phyloP scores from a whole-genome alignment of 208 protist genomes.

The Blechomonas ayalai region DNA sequence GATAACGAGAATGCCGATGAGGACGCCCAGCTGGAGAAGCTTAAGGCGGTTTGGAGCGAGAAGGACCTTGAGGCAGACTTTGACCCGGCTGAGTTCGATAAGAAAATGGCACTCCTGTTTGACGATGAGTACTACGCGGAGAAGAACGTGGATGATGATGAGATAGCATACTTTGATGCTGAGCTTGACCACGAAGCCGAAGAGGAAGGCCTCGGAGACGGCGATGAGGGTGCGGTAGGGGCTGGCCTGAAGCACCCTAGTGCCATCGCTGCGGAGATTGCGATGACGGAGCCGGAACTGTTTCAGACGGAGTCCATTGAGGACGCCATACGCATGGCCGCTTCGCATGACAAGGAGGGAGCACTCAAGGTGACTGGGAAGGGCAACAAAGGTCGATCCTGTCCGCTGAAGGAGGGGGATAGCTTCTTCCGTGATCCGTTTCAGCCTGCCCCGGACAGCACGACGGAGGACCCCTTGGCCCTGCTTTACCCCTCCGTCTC shows the following conservation, averaged over 20 bases:
- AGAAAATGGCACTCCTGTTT: slow-evolving; percentile 84
- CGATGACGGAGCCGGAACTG: slow-evolving; percentile 22
- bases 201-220: background rate
- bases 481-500: slow-evolving; percentile 60
- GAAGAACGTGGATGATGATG: slow-evolving; percentile 76
- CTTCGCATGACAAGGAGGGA: background rate
- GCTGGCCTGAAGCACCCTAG: slow-evolving; percentile 4
- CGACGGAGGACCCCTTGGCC: slow-evolving; percentile 20
- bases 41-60: slow-evolving; percentile 68
- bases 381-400: slow-evolving; percentile 2
- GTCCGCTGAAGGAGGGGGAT: slow-evolving; percentile 7
- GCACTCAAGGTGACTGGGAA: too few species aligned
- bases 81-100: slow-evolving; percentile 80
- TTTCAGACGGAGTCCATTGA: slow-evolving; percentile 50
- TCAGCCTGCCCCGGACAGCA: background rate
- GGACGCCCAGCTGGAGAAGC: slow-evolving; percentile 35
- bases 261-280: slow-evolving; percentile 13
- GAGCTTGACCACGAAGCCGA: slow-evolving; percentile 48
- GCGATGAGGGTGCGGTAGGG: slow-evolving; percentile 11
- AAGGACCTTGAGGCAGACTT: slow-evolving; percentile 79
- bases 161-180: slow-evolving; percentile 82
- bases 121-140: slow-evolving; percentile 84
- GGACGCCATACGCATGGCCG: slow-evolving; percentile 26
- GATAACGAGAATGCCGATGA: slow-evolving; percentile 35
- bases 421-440: slow-evolving; percentile 9